These are phyloP conservation scores for Nakazawaea molendinolei DNA, from an alignment of 805 yeast genomes.

Conservation along the genomic window DNA sequence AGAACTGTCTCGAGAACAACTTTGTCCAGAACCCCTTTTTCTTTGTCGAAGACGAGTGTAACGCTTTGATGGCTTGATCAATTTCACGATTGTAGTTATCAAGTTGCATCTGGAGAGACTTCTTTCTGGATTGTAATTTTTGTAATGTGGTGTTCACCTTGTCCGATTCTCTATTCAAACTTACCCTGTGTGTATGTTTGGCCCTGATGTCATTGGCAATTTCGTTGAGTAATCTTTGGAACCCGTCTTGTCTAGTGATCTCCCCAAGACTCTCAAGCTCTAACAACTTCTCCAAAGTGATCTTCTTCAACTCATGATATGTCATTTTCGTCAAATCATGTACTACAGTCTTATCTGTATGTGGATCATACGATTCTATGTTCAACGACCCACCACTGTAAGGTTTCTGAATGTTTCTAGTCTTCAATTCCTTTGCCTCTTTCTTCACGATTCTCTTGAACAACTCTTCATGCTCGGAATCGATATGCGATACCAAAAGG, in stretches of 20 bases:
- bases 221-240: slow-evolving; percentile 74
- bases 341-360: not conserved
- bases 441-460: slow-evolving; percentile 48
- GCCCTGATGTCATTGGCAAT: slow-evolving; percentile 71
- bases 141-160: slow-evolving; percentile 35
- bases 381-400: slow-evolving; percentile 8
- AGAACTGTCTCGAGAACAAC: slow-evolving; percentile 66
- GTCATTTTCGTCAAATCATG: slow-evolving; percentile 43
- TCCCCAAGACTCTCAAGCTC: slow-evolving; percentile 66
- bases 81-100: slow-evolving; percentile 41
- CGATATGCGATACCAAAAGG: slow-evolving; percentile 58
- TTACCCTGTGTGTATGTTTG: slow-evolving; percentile 36
- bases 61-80: slow-evolving; percentile 33
- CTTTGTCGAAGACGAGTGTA: slow-evolving; percentile 39
- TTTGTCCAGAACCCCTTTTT: slow-evolving; percentile 34
- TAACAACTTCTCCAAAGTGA: slow-evolving; percentile 66
- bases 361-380: slow-evolving; percentile 3
- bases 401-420: slow-evolving; percentile 22
- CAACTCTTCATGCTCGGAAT: slow-evolving; percentile 59
- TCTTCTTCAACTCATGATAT: slow-evolving; percentile 72
- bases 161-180: slow-evolving; percentile 33
- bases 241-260: slow-evolving; percentile 60
- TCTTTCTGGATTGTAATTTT: slow-evolving; percentile 38
- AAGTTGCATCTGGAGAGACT: slow-evolving; percentile 36
- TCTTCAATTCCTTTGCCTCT: slow-evolving; percentile 32